Evolutionary conservation across 2,329 filamentous ascomycete genomes (phyloP).

Genomic region (Beauveria australis): DNA sequence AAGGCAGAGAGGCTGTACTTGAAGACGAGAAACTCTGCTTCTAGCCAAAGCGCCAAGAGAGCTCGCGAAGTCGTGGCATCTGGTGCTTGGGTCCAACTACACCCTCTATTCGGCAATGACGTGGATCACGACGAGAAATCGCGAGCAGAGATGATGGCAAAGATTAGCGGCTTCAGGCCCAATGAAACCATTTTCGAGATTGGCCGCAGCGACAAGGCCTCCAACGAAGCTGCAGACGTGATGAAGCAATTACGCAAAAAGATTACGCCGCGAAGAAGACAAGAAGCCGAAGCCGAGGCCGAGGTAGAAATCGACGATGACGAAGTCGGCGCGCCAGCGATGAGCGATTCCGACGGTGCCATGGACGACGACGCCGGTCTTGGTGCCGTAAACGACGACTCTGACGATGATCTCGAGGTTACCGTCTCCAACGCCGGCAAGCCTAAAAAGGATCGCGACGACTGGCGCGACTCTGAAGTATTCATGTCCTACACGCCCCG

Average conservation of each 20-base stretch:
- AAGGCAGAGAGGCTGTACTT: constrained; percentile 94
- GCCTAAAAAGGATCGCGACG: constrained; percentile 46
- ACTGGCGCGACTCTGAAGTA: constrained; percentile 77
- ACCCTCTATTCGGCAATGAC: constrained; percentile 71
- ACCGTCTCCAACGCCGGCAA: constrained; percentile 56
- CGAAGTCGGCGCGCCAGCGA: constrained; percentile 18
- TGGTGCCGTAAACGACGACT: constrained; percentile 24
- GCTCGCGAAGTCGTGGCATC: constrained; percentile 68
- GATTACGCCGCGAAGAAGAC: constrained; percentile 50
- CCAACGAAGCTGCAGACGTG: constrained; percentile 60
- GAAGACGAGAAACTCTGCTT: constrained; percentile 82
- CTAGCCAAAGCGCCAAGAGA: constrained; percentile 80
- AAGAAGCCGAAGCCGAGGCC: constrained; percentile 31
- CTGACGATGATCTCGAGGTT: constrained; percentile 56
- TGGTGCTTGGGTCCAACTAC: constrained; percentile 63
- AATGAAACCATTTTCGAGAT: constrained; percentile 96
- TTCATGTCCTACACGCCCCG: constrained; percentile 96
- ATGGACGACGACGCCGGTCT: constrained; percentile 25
- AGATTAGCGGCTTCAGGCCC: constrained; percentile 81
- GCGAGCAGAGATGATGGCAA: constrained; percentile 77
- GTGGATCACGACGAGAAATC: constrained; percentile 59
- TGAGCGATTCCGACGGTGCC: constrained; percentile 23
- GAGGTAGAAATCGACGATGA: constrained; percentile 30
- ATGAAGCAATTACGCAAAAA: constrained; percentile 65
- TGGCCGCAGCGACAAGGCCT: constrained; percentile 60